These are phyloP conservation scores for Paraphoma sp. DNA, from an alignment of 2,329 filamentous ascomycete species.

Conservation along the genomic window DNA sequence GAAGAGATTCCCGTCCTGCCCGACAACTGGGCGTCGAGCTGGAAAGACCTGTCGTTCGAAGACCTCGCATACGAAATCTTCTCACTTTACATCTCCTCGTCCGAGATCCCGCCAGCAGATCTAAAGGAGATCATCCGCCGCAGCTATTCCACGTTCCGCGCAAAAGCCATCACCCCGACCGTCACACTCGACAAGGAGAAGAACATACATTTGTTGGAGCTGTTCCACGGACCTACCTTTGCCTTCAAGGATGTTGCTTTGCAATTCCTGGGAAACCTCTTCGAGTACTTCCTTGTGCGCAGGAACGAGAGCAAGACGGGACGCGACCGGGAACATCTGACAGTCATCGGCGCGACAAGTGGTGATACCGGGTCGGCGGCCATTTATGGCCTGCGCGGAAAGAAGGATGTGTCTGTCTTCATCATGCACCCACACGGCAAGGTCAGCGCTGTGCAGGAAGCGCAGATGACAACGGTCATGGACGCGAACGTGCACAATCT, in stretches of 20 bases:
- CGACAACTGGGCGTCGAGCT: constrained; percentile 69
- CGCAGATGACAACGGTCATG: constrained; percentile 94
- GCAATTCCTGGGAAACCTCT: constrained; percentile 95
- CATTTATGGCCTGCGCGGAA: constrained; percentile 92
- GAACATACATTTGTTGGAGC: constrained; percentile 85
- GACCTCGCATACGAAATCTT: constrained; percentile 86
- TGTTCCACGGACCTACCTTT: constrained; percentile 96
- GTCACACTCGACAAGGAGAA: constrained; percentile 73
- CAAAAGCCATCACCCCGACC: constrained; percentile 77
- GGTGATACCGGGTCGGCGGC: constrained; percentile 84
- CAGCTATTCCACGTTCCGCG: constrained; percentile 90
- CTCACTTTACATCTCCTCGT: constrained; percentile 82
- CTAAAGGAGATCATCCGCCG: constrained; percentile 82
- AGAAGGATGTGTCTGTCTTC: constrained; percentile 96
- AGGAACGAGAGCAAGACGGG: constrained; percentile 74
- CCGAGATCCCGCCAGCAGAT: constrained; percentile 81
- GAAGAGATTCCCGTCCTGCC: constrained; percentile 76
- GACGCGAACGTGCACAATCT: constrained; percentile 94
- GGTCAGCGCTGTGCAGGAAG: constrained; percentile 90
- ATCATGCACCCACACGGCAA: constrained; percentile 93
- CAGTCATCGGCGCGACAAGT: constrained; percentile 51
- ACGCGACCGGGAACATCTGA: constrained; percentile 62
- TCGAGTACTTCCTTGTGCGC: constrained; percentile 83
- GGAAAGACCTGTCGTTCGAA: constrained; percentile 79
- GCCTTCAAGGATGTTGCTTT: constrained; percentile 92